These are phyloP conservation scores for Ilex asprella DNA, from an alignment of 257 asterid genomes.

Conservation along the genomic window DNA sequence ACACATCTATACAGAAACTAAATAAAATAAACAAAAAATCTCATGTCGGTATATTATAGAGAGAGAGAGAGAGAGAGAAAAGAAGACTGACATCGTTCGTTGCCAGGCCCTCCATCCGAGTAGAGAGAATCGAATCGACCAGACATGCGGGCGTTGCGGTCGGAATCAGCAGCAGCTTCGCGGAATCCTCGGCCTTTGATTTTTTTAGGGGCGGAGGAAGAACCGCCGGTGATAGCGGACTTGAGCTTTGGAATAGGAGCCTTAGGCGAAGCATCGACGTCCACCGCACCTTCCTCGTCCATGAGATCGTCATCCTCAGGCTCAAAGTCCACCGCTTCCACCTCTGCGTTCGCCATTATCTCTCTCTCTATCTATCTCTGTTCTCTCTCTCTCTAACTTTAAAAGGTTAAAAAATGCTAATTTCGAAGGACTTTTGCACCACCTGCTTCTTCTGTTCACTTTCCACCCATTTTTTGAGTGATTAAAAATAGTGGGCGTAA, in stretches of 20 bases:
- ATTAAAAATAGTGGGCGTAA: too few relatives aligned
- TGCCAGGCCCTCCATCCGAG: slow-evolving; percentile 88
- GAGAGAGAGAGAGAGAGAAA: slow-evolving; percentile 10
- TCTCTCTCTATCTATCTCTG: background rate
- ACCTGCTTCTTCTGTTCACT: too few relatives aligned
- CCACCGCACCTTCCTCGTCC: slow-evolving; percentile 83
- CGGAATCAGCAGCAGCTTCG: slow-evolving; percentile 78
- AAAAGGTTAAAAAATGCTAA: too few relatives aligned
- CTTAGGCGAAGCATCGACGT: slow-evolving; percentile 29
- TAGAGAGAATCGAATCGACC: slow-evolving; percentile 74
- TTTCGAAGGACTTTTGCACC: too few relatives aligned
- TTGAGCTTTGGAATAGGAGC: slow-evolving; percentile 61
- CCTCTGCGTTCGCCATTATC: slow-evolving; percentile 76
- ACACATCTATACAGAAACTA: too few relatives aligned
- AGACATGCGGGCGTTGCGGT: slow-evolving; percentile 81
- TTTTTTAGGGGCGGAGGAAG: slow-evolving; percentile 62
- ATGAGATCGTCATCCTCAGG: slow-evolving; percentile 96
- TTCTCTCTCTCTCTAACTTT: background rate
- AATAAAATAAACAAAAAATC: too few relatives aligned
- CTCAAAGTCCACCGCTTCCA: slow-evolving; percentile 90
- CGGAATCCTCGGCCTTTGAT: slow-evolving; percentile 96
- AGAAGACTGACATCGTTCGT: slow-evolving; percentile 71
- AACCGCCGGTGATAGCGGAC: slow-evolving; percentile 78
- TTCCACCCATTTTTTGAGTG: too few relatives aligned
- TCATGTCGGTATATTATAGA: background rate